Conservation (phyloP, 78 protist genomes). For the Protostelium mycophagum region DNA sequence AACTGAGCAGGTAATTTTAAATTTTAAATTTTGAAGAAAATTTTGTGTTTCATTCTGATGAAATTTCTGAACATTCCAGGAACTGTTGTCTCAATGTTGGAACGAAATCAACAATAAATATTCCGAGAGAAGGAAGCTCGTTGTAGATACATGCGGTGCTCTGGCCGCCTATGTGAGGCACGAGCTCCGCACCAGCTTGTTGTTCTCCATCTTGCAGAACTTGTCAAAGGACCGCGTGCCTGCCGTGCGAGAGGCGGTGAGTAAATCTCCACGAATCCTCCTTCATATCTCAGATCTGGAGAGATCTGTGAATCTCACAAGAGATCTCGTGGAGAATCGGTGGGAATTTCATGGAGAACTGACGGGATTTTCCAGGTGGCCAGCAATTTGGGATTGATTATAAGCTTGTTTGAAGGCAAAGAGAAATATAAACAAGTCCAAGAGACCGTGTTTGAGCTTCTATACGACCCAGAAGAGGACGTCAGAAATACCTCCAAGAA, state of each 20-base stretch:
- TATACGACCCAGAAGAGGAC: neutral
- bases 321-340: too few species aligned
- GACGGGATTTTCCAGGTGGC: neutral
- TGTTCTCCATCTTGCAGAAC: conserved; percentile 51
- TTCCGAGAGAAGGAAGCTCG: conserved; percentile 49
- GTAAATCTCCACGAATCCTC: neutral
- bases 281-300: neutral
- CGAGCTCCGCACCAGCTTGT: conserved; percentile 32
- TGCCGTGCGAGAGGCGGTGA: conserved; percentile 18
- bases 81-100: conserved; percentile 47
- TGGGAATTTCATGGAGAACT: neutral
- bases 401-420: conserved; percentile 25
- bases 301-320: too few species aligned
- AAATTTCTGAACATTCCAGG: neutral
- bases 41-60: neutral
- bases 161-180: conserved; percentile 50
- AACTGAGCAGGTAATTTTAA: conserved; percentile 19
- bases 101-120: conserved; percentile 37
- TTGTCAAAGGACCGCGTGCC: conserved; percentile 36
- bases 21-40: too few species aligned
- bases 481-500: neutral
- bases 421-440: conserved; percentile 44
- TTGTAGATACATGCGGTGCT: conserved; percentile 57
- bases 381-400: conserved; percentile 32
- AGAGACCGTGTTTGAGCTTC: neutral